A percentile compares a stretch with the other conserved stretches of the same genome.
Conservation (phyloP, 2,329 filamentous ascomycete genomes). For the Aspergillus texensis region DNA sequence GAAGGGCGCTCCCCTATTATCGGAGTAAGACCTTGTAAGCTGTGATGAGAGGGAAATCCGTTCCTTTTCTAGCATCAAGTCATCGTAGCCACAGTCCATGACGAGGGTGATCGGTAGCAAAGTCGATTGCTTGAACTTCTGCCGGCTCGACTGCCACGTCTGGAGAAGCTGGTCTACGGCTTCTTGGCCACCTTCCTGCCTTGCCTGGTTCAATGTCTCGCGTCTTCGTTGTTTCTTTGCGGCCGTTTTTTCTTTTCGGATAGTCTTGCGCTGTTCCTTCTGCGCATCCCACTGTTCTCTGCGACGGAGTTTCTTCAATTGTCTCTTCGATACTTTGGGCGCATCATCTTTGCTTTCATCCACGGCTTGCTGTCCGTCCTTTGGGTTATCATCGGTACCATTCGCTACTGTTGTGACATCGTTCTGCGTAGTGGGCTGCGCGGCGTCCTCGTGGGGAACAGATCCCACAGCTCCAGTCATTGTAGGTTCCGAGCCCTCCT, state of each 20-base stretch:
- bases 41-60: slow-evolving; percentile 80
- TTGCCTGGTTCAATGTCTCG: slow-evolving; percentile 39
- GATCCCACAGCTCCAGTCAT: slow-evolving; percentile 34
- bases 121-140: slow-evolving; percentile 41
- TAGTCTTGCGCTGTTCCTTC: slow-evolving; percentile 61
- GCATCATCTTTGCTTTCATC: slow-evolving; percentile 10
- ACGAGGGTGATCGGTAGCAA: slow-evolving; percentile 78
- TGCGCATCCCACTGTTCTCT: slow-evolving; percentile 75
- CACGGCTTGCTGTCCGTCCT: slow-evolving; percentile 1
- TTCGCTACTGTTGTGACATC: slow-evolving; percentile 4
- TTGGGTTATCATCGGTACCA: slow-evolving; percentile 6
- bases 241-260: slow-evolving; percentile 59
- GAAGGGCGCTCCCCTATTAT: slow-evolving; percentile 72
- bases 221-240: slow-evolving; percentile 57
- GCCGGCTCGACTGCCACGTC: slow-evolving; percentile 25
- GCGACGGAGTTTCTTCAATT: slow-evolving; percentile 76
- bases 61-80: slow-evolving; percentile 86
- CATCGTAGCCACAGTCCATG: slow-evolving; percentile 89
- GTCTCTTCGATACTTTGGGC: slow-evolving; percentile 74
- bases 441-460: slow-evolving; percentile 11
- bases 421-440: slow-evolving; percentile 3
- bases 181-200: slow-evolving; percentile 28
- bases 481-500: slow-evolving; percentile 28
- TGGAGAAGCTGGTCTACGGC: slow-evolving; percentile 31
- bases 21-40: slow-evolving; percentile 84